These are phyloP conservation scores for Fonsecaea pedrosoi DNA, from an alignment of 2,329 filamentous ascomycete genomes.

Conservation along the genomic window DNA sequence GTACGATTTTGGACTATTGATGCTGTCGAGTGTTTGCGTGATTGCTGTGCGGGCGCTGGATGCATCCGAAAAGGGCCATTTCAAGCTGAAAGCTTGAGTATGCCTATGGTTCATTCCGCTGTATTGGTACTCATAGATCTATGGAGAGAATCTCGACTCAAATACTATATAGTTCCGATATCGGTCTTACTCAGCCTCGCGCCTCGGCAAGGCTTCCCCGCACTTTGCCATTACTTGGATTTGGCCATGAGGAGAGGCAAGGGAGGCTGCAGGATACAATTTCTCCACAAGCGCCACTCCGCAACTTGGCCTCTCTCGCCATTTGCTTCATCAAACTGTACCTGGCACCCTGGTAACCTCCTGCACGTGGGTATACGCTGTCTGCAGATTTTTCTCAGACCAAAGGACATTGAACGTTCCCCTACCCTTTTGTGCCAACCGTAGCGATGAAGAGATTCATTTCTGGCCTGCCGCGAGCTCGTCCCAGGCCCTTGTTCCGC, in stretches of 20 bases:
- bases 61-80: constrained; percentile 38
- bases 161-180: constrained; percentile 1
- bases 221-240: background rate
- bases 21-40: constrained; percentile 39
- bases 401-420: background rate
- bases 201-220: constrained; percentile 11
- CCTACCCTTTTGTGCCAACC: background rate
- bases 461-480: constrained; percentile 5
- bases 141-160: constrained; percentile 8
- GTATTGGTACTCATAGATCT: background rate
- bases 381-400: background rate
- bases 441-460: constrained; percentile 24
- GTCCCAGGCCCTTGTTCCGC: constrained; percentile 17
- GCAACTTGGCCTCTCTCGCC: background rate
- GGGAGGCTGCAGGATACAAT: background rate
- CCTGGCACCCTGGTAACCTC: background rate
- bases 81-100: constrained; percentile 35
- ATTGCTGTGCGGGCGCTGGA: constrained; percentile 39
- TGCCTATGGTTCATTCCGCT: background rate
- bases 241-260: background rate
- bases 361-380: background rate
- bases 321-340: background rate
- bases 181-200: background rate
- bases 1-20: constrained; percentile 41
- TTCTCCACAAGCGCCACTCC: background rate